Percentiles rank a stretch among this genome's conserved stretches.
Conservation (phyloP, 345 rosid species). For the Heritiera littoralis region DNA sequence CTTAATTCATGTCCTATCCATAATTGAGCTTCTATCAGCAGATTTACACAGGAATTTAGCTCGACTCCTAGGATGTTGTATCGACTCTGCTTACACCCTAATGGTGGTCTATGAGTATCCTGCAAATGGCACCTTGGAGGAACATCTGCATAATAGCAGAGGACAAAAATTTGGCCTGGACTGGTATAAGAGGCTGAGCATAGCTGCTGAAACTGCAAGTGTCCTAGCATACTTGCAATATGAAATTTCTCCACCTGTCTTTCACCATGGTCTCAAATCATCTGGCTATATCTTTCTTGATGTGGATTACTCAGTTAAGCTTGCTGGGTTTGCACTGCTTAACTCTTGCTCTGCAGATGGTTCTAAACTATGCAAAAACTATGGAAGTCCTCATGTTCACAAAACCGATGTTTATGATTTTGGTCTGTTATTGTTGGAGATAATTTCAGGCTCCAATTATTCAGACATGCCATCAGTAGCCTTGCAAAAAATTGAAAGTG, state of each 20-base stretch:
- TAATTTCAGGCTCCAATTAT: slow-evolving; percentile 59
- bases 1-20: slow-evolving; percentile 54
- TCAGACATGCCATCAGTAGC: slow-evolving; percentile 42
- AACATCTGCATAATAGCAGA: slow-evolving; percentile 41
- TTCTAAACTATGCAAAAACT: slow-evolving; percentile 23
- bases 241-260: slow-evolving; percentile 64
- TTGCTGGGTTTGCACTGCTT: slow-evolving; percentile 63
- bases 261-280: slow-evolving; percentile 53
- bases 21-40: slow-evolving; percentile 57
- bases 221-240: slow-evolving; percentile 61
- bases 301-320: slow-evolving; percentile 52
- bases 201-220: slow-evolving; percentile 67
- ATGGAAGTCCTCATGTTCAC: slow-evolving; percentile 13
- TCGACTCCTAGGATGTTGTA: slow-evolving; percentile 64
- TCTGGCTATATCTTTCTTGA: slow-evolving; percentile 58
- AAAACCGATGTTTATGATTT: slow-evolving; percentile 59
- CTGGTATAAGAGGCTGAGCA: slow-evolving; percentile 65
- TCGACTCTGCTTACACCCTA: slow-evolving; percentile 53
- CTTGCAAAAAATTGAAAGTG: slow-evolving; percentile 53
- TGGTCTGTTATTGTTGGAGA: slow-evolving; percentile 66
- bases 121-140: slow-evolving; percentile 61
- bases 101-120: slow-evolving; percentile 71
- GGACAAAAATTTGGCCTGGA: slow-evolving; percentile 48
- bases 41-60: slow-evolving; percentile 68
- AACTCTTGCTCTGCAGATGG: slow-evolving; percentile 25